Percentiles rank a stretch among this genome's conserved stretches.
Conservation (phyloP, 2,329 filamentous ascomycete genomes). For the Cryphonectria parasitica region DNA sequence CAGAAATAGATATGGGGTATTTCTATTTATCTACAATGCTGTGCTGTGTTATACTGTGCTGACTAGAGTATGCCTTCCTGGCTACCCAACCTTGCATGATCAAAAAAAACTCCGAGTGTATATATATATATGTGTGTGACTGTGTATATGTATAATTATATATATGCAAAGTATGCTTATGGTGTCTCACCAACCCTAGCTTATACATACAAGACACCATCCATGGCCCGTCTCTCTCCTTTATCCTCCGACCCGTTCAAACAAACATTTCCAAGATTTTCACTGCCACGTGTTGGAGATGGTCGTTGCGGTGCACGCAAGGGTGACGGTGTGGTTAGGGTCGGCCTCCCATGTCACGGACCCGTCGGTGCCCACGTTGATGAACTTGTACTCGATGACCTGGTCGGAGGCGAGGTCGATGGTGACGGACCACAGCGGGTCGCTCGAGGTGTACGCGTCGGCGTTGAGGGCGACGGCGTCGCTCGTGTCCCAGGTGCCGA, state of each 20-base stretch:
- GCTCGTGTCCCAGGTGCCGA: conserved; percentile 65
- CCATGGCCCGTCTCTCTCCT: too few relatives aligned
- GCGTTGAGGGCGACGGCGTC: conserved; percentile 62
- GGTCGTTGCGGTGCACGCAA: conserved; percentile 37
- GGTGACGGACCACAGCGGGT: conserved; percentile 65
- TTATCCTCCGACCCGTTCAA: too few relatives aligned
- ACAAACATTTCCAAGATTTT: background rate
- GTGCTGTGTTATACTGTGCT: too few relatives aligned
- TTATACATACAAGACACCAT: background rate
- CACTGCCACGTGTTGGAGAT: conserved; percentile 42
- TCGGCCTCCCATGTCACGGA: conserved; percentile 68
- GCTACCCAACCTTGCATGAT: background rate
- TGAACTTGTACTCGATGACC: conserved; percentile 69
- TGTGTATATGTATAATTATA: background rate
- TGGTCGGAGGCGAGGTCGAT: conserved; percentile 60
- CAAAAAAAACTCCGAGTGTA: too few relatives aligned
- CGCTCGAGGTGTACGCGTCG: conserved; percentile 58
- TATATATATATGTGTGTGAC: background rate
- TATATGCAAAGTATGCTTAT: background rate
- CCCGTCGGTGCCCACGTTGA: conserved; percentile 60
- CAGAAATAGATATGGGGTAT: background rate
- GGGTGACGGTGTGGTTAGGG: conserved; percentile 50
- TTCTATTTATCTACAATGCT: background rate
- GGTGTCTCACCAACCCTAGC: background rate
- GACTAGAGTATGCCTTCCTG: background rate